Evolutionary conservation across 768 basidiomycete genomes (phyloP).

Genomic region (Mycena rosella): DNA sequence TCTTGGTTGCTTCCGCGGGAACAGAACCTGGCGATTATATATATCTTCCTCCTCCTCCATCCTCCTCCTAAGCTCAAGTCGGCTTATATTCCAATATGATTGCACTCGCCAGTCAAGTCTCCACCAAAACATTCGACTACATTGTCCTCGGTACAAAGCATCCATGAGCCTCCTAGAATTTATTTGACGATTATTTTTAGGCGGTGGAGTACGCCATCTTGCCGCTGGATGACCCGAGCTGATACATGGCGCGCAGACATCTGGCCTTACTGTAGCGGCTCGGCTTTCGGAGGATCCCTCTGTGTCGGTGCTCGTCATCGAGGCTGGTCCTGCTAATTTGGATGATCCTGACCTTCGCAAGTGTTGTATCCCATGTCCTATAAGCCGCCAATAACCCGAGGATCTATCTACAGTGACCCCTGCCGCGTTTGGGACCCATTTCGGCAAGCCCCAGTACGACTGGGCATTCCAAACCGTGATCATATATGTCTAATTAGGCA

Average conservation of each 20-base stretch:
- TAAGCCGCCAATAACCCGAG: neutral
- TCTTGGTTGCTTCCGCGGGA: too few species aligned
- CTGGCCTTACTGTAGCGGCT: slow-evolving; percentile 52
- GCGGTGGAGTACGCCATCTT: neutral
- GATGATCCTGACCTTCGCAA: slow-evolving; percentile 21
- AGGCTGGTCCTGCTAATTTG: slow-evolving; percentile 37
- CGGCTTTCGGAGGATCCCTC: slow-evolving; percentile 51
- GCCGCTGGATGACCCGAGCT: neutral
- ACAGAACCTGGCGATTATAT: too few species aligned
- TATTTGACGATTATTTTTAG: neutral
- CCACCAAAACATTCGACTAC: neutral
- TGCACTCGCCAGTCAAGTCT: too few species aligned
- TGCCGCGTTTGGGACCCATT: slow-evolving; percentile 28
- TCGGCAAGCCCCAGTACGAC: slow-evolving; percentile 39
- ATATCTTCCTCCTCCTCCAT: too few species aligned
- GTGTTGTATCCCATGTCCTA: neutral
- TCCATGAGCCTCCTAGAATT: neutral
- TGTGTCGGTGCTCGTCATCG: slow-evolving; percentile 48
- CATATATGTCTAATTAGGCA: neutral
- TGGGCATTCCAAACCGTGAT: slow-evolving; percentile 41
- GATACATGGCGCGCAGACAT: neutral
- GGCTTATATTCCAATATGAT: too few species aligned
- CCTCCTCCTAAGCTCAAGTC: too few species aligned
- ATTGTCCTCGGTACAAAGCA: neutral
- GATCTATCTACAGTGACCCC: slow-evolving; percentile 16